phyloP scores from a whole-genome alignment of 768 basidiomycete genomes.

The Glaciozyma antarctica region DNA sequence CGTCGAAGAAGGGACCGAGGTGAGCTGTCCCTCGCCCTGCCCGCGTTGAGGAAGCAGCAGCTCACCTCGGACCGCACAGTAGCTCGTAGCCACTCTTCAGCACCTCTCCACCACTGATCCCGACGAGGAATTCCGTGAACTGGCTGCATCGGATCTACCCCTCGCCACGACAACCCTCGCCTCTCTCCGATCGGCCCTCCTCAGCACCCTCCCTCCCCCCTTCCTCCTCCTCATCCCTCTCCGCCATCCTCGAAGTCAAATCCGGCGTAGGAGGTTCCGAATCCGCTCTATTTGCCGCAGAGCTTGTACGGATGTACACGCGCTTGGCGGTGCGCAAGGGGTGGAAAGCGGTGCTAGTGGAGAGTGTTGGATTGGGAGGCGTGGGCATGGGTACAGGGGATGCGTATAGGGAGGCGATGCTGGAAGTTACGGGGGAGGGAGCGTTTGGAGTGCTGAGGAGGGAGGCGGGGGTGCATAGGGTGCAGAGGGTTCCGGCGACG shows the following conservation, averaged over 20 bases:
- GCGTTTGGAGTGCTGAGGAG: constrained; percentile 70
- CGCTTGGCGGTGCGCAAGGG: constrained; percentile 50
- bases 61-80: background rate
- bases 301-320: constrained; percentile 72
- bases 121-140: constrained; percentile 62
- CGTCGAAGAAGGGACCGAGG: constrained; percentile 13
- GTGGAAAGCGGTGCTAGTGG: constrained; percentile 50
- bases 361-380: constrained; percentile 16
- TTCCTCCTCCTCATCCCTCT: constrained; percentile 34
- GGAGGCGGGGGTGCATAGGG: constrained; percentile 94
- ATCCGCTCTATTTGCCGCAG: constrained; percentile 66
- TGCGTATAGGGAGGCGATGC: constrained; percentile 58
- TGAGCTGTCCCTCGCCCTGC: background rate
- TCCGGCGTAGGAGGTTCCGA: constrained; percentile 89
- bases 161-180: constrained; percentile 6
- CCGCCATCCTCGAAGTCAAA: constrained; percentile 80
- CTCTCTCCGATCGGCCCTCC: constrained; percentile 1
- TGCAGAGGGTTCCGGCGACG: constrained; percentile 86
- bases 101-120: constrained; percentile 46
- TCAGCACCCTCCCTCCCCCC: constrained; percentile 21
- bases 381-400: constrained; percentile 32
- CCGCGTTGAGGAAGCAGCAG: background rate
- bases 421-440: constrained; percentile 68
- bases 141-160: constrained; percentile 46
- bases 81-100: constrained; percentile 21